Conservation (phyloP, 2,329 filamentous ascomycete genomes). For the Monilinia fructicola region DNA sequence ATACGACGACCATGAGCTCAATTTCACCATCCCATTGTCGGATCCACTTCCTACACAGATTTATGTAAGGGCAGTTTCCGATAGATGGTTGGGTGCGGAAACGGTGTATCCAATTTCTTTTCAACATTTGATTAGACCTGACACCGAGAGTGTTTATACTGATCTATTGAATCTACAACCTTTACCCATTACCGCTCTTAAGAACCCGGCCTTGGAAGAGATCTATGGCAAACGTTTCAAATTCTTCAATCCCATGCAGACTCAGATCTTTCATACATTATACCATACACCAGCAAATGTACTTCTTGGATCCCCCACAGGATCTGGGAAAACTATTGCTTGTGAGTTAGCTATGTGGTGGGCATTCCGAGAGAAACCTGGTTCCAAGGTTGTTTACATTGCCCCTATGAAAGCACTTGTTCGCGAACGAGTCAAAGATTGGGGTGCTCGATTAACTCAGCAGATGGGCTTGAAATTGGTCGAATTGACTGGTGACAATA, state of each 20-base stretch:
- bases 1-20: conserved; percentile 93
- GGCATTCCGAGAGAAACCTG: conserved; percentile 91
- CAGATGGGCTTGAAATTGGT: conserved; percentile 89
- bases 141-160: conserved; percentile 96
- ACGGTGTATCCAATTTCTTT: conserved; percentile 95
- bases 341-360: conserved; percentile 99
- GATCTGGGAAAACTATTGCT: conserved; percentile 95
- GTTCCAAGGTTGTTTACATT: conserved; percentile 97
- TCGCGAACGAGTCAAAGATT: conserved; percentile 93
- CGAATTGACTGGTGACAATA: conserved; percentile 96
- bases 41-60: conserved; percentile 95
- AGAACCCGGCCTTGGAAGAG: conserved; percentile 83
- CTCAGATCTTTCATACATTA: conserved; percentile 94
- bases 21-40: conserved; percentile 93
- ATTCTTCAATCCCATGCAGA: conserved; percentile 99
- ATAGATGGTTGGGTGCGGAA: conserved; percentile 94
- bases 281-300: conserved; percentile 93
- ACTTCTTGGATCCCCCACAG: conserved; percentile 90
- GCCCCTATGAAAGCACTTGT: conserved; percentile 99
- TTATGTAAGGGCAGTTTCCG: conserved; percentile 90
- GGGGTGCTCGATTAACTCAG: conserved; percentile 76
- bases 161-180: conserved; percentile 91
- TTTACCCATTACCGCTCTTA: conserved; percentile 79
- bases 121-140: conserved; percentile 93
- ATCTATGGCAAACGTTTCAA: conserved; percentile 87